Percentiles rank a stretch among this genome's conserved stretches.
phyloP scores from a whole-genome alignment of 768 basidiomycete genomes.

The Leccinum olivaceopallidum region DNA sequence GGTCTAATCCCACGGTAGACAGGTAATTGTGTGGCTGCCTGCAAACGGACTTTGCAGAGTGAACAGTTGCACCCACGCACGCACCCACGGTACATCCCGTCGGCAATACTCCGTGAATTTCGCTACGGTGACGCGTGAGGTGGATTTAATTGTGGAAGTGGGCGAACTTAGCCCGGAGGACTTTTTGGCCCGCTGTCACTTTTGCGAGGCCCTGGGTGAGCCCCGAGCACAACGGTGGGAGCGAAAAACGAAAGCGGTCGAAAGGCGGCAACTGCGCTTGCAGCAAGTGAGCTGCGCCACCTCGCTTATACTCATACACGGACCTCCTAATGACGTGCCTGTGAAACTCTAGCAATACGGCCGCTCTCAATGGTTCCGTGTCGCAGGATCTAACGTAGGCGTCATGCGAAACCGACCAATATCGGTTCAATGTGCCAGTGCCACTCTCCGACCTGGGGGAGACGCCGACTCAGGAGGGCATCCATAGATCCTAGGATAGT shows the following conservation, averaged over 20 bases:
- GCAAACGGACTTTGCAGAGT: too few species aligned
- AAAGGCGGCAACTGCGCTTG: background rate
- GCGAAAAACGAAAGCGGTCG: background rate
- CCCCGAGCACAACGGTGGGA: background rate
- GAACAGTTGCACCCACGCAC: too few species aligned
- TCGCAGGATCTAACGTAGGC: slow-evolving; percentile 38
- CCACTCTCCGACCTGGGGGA: slow-evolving; percentile 60
- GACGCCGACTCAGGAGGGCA: slow-evolving; percentile 28
- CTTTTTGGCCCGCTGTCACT: too few species aligned
- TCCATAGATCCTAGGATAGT: slow-evolving; percentile 42
- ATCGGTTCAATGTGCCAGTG: slow-evolving; percentile 42
- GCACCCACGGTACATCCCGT: too few species aligned
- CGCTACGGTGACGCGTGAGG: too few species aligned
- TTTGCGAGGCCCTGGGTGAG: too few species aligned
- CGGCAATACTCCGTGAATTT: too few species aligned
- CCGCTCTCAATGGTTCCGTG: slow-evolving; percentile 45
- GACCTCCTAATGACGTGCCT: too few species aligned
- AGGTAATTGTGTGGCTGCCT: too few species aligned
- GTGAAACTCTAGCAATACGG: background rate
- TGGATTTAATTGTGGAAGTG: background rate
- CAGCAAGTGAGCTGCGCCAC: background rate
- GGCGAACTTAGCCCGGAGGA: too few species aligned
- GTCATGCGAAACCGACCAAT: too few species aligned
- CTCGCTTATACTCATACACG: background rate
- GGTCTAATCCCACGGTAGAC: background rate